A percentile compares a stretch with the other conserved stretches of the same genome.
Evolutionary conservation across 768 basidiomycete species (phyloP).

Genomic region (Boletus sensibilis): DNA sequence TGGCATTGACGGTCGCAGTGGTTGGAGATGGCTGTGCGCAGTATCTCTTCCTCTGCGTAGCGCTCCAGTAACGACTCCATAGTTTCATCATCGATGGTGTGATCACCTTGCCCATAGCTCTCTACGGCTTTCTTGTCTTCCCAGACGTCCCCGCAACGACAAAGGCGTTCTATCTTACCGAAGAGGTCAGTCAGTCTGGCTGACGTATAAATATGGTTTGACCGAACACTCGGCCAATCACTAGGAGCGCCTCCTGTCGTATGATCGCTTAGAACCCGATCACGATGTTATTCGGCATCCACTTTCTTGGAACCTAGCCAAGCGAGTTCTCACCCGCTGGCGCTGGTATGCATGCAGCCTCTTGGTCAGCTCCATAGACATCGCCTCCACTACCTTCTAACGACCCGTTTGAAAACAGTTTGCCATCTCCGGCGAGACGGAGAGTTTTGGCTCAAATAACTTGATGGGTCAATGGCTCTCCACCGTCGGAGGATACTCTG

Average conservation of each 20-base stretch:
- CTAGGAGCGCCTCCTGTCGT: constrained; percentile 57
- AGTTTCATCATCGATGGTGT: constrained; percentile 69
- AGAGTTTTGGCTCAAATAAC: constrained; percentile 68
- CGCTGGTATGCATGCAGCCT: constrained; percentile 68
- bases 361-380: constrained; percentile 39
- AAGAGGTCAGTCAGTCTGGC: constrained; percentile 42
- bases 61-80: background rate
- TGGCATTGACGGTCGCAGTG: constrained; percentile 51
- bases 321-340: constrained; percentile 57
- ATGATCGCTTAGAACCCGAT: constrained; percentile 42
- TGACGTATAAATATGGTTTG: background rate
- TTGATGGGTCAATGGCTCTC: constrained; percentile 74
- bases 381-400: background rate
- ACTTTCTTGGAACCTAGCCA: constrained; percentile 47
- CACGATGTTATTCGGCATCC: constrained; percentile 42
- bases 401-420: constrained; percentile 41
- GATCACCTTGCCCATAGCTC: constrained; percentile 69
- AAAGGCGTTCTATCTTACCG: constrained; percentile 59
- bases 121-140: constrained; percentile 71
- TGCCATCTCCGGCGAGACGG: constrained; percentile 63
- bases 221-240: background rate
- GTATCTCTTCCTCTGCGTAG: background rate
- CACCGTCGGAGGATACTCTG: constrained; percentile 57
- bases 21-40: constrained; percentile 64
- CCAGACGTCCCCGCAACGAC: constrained; percentile 69